A percentile compares a stretch with the other conserved stretches of the same genome.
These are phyloP conservation scores for Aspergillus texensis DNA, from an alignment of 2,329 filamentous ascomycete genomes.

Conservation along the genomic window DNA sequence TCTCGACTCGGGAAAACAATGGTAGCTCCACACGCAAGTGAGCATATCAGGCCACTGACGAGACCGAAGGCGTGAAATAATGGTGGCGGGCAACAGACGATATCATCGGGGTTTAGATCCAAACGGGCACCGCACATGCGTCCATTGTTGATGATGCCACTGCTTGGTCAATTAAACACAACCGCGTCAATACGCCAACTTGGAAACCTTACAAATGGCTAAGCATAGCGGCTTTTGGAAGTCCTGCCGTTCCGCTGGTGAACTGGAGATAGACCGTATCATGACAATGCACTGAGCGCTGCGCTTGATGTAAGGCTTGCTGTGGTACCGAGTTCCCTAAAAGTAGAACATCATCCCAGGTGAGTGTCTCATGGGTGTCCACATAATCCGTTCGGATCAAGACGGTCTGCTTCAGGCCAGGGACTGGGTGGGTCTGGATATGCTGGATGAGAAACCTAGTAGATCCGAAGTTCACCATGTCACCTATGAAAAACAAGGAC, in stretches of 20 bases:
- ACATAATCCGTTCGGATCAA: neutral
- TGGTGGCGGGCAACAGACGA: slow-evolving; percentile 74
- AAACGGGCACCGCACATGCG: slow-evolving; percentile 64
- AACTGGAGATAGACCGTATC: slow-evolving; percentile 54
- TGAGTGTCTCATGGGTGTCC: neutral
- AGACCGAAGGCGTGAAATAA: slow-evolving; percentile 80
- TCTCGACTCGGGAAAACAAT: slow-evolving; percentile 65
- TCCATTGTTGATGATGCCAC: neutral
- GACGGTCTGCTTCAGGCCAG: neutral
- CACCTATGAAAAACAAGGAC: slow-evolving; percentile 42
- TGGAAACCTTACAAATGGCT: slow-evolving; percentile 61
- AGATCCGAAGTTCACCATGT: slow-evolving; percentile 48
- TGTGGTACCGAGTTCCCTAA: neutral
- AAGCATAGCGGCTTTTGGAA: slow-evolving; percentile 69
- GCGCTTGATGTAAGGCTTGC: neutral
- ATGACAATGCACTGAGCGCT: neutral
- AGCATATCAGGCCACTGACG: slow-evolving; percentile 68
- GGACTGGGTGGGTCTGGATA: slow-evolving; percentile 46
- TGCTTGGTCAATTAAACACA: neutral
- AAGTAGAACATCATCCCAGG: neutral
- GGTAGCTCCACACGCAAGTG: slow-evolving; percentile 68
- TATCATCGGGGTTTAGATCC: slow-evolving; percentile 61
- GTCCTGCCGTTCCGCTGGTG: slow-evolving; percentile 66
- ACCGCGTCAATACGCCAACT: neutral
- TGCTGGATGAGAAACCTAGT: slow-evolving; percentile 48